Base-by-base conservation (phyloP, 73 alveolate genomes). In the Breviolum minutum region DNA sequence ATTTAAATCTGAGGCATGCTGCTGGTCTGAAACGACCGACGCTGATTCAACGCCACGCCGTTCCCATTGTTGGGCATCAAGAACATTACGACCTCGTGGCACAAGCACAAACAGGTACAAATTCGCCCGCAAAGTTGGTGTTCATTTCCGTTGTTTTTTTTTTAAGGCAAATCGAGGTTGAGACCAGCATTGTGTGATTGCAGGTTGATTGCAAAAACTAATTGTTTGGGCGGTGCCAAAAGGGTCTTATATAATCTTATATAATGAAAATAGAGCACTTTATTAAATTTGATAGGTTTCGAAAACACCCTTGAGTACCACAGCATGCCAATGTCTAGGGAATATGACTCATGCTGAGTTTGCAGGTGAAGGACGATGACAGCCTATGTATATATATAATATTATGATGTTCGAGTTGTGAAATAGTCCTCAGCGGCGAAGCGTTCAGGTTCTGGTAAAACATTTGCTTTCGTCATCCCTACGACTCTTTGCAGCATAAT, bases 401-500 rank as follows among this genome's bases (percentile, higher is more conserved):
- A n/a, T n/a, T n/a, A n/a, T n/a, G n/a, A n/a, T n/a, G n/a, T n/a
- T n/a, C n/a, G n/a, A n/a, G 62, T 20, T 71, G 26, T 3, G n/a
- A n/a, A n/a, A n/a, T n/a, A 30, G 32, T 10, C 26, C 9, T 26
- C 40, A 8, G 26, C 26, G 26, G 40, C 81, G 26, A 20, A 70
- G 83, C n/a, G 30, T 54, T 8, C 77, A 92, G 97, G 97, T n/a
- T 66, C 87, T 26, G 97, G 97, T n/a, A 92, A 92, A 79, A 92
- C 97, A 48, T 92, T 92, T 68, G 97, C 97, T 80, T 92, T 92
- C 71, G 97, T 92, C 60, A 92, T 92, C 86, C 97, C 97, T 22
- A 92, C 97, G 97, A 26, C 27, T 13, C 97, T 27, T 14, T 87
- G 80, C 16, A 2, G 63, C 0, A 66, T 19, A 22, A 14, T 1